Conservation (phyloP, 176 grass and related monocot species). For the Thalia dealbata region DNA sequence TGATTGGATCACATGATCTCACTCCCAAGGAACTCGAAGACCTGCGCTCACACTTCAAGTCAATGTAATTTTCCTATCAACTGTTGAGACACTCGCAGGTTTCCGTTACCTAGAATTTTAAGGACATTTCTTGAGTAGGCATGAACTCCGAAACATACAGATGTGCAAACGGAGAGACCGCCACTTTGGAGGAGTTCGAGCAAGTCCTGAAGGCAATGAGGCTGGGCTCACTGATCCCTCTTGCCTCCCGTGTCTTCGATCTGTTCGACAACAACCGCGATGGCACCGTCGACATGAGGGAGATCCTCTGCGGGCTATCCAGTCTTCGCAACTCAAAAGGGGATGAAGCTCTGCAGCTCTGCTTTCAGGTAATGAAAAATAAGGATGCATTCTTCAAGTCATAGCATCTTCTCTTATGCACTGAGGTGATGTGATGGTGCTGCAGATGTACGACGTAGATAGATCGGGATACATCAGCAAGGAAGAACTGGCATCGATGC, state of each 20-base stretch:
- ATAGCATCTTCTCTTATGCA: no score
- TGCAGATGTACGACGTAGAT: constrained; percentile 56
- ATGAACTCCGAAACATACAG: no score
- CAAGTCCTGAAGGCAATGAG: constrained; percentile 58
- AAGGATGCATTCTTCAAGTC: no score
- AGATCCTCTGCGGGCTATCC: constrained; percentile 55
- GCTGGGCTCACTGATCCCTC: constrained; percentile 41
- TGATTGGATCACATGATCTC: constrained; percentile 58
- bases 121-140: no score
- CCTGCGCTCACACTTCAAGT: constrained; percentile 35
- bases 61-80: constrained; percentile 37
- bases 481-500: constrained; percentile 64
- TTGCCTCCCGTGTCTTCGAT: constrained; percentile 56
- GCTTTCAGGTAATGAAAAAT: constrained; percentile 41
- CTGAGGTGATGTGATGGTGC: background rate
- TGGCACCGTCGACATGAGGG: constrained; percentile 67
- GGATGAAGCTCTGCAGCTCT: constrained; percentile 42
- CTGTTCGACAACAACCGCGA: constrained; percentile 66
- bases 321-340: constrained; percentile 53
- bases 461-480: constrained; percentile 68
- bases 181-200: constrained; percentile 51
- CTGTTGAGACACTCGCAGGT: background rate
- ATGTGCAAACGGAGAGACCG: constrained; percentile 60
- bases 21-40: constrained; percentile 50
- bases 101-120: no score